A percentile compares a stretch with the other conserved stretches of the same genome.
These are phyloP conservation scores for Oemleria cerasiformis DNA, from an alignment of 306 rosid genomes.

Conservation along the genomic window DNA sequence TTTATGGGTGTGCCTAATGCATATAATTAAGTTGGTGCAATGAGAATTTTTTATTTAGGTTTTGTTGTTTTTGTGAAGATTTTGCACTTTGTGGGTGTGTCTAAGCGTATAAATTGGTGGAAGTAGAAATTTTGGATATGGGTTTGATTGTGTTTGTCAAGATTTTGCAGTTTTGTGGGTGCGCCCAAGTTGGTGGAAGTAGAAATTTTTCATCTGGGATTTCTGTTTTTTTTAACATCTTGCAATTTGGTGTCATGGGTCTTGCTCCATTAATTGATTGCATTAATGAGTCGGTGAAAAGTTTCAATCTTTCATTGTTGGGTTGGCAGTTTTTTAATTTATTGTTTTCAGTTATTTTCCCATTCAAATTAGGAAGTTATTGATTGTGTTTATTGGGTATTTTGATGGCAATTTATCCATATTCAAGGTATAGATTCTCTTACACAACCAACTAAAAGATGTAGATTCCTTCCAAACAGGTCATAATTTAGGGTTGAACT, in stretches of 20 bases:
- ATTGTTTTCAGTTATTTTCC: neutral
- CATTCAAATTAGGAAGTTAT: constrained; percentile 14
- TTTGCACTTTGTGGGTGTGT: too few relatives aligned
- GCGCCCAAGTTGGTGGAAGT: neutral
- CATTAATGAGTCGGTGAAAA: constrained; percentile 17
- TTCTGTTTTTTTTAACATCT: neutral
- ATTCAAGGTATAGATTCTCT: constrained; percentile 3
- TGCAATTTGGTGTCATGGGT: constrained; percentile 14
- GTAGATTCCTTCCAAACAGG: neutral
- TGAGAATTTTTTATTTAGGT: too few relatives aligned
- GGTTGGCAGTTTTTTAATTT: constrained; percentile 15
- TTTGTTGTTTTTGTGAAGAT: too few relatives aligned
- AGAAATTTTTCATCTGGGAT: neutral
- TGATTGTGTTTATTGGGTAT: constrained; percentile 12
- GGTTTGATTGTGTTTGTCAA: too few relatives aligned
- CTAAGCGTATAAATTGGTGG: too few relatives aligned
- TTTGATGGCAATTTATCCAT: constrained; percentile 16
- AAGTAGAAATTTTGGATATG: too few relatives aligned
- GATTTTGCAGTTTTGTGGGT: too few relatives aligned
- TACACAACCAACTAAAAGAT: too few relatives aligned
- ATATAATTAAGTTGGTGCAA: too few relatives aligned
- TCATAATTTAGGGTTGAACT: neutral
- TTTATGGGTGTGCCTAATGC: too few relatives aligned
- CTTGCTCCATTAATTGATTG: constrained; percentile 20
- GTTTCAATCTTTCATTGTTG: constrained; percentile 14